Evolutionary conservation across 2,329 filamentous ascomycete genomes (phyloP), one percentile per base, ranked within the genome.

Genomic region (Bipolaris victoriae): DNA sequence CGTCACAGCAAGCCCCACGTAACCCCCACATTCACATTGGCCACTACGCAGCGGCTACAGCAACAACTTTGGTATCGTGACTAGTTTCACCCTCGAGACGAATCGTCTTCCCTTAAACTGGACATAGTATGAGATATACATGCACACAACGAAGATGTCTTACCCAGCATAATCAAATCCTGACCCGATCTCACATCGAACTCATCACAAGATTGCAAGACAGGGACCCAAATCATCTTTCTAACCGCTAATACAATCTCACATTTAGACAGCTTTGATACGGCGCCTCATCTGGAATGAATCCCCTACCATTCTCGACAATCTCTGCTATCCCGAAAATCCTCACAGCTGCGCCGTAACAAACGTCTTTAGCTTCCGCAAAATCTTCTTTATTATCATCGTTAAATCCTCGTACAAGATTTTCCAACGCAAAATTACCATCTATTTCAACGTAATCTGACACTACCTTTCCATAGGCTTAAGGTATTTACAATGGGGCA

Each of bases 21-120:
- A 40, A 16, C 55, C 57, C 39, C 7, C 60, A 31, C 63, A 65
- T 35, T 58, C 78, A 7, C 78, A 70, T 60, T 65, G 57, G 41
- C 70, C 71, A 1, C 63, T 76, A 13, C 69, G 72, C 18, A 73
- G 73, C 3, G 69, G 68, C 13, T 29, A 29, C 26, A 60, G 62
- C 1, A 69, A 66, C 41, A 70, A 70, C 22, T 68, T 69, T 5
- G 64, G 69, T 11, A 60, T 71, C 18, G 64, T 71, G 2, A 55
- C 52, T 7, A 51, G 31, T 24, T 67, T 67, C 55, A 57, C 58
- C 20, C 29, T 68, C 6, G 31, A 39, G 10, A 68, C 65, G 1
- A 58, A 66, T 10, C 58, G 60, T 5, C 53, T 54, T 20, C 7
- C 35, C 1, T 46, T 61, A 5, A 62, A 62, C 9, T 52, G 58